Base-by-base conservation (phyloP, 192 early-diverging fungal genomes). In the Podila verticillata region DNA sequence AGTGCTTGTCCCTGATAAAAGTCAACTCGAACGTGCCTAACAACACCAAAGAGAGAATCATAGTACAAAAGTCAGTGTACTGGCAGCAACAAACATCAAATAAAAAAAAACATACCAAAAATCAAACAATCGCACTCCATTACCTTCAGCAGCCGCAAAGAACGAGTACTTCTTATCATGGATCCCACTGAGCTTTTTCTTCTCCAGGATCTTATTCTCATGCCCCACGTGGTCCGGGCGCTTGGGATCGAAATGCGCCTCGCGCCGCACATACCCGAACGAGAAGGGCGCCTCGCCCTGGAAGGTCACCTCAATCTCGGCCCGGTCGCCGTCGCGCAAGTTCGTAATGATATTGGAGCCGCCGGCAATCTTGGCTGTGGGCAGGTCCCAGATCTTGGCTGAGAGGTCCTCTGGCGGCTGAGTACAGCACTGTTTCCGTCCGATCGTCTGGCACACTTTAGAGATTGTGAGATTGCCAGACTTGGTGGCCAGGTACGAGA, bases 241-340 rank as follows among this genome's bases (percentile, higher is more conserved):
- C 28, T 70, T 62, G 22, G 64, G 47, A 65, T 78, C 74, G 29
- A 70, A 78, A 12, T 57, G 63, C 5, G 74, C 74, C 35, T 78
- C 74, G 22, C 57, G 61, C 17, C 67, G 62, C 0, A 65, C 68
- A 61, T 78, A 78, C 13, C 61, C 39, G 60, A 66, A 78, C 20
- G 74, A 69, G 47, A 78, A 78, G 9, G 74, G 74, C 24, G 74
- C 32, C 30, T 70, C 74, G 10, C 74, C 74, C 17, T 65, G 68
- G 57, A 78, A 70, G 17, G 74, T 78, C 8, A 66, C 68, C 30
- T 63, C 68, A 1, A 78, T 67, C 36, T 70, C 74, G 10, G 68
- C 74, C 4, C 51, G 62, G 36, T 78, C 74, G 24, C 67, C 74
- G 10, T 70, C 74, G 13, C 67, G 68, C 47, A 78, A 29, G 51